A percentile compares a stretch with the other conserved stretches of the same genome.
These are phyloP conservation scores for Ceratobasidium theobromae DNA, from an alignment of 1,284 basidiomycete species.

Conservation along the genomic window DNA sequence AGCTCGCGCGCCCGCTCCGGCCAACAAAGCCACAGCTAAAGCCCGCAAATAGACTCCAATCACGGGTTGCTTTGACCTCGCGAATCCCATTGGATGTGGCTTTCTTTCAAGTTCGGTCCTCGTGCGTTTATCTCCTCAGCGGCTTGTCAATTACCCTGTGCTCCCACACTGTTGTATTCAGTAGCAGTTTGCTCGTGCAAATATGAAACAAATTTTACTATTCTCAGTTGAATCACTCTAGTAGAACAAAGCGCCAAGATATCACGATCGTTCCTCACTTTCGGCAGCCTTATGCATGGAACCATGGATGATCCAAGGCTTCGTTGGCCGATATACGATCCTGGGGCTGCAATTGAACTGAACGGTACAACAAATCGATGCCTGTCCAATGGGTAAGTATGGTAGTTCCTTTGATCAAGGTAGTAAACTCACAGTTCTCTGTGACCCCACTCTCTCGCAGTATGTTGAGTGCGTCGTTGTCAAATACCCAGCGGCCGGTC, in stretches of 20 bases:
- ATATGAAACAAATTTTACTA: conserved; percentile 20
- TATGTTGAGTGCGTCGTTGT: conserved; percentile 26
- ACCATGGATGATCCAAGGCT: conserved; percentile 24
- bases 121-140: conserved; percentile 17
- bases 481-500: conserved; percentile 28
- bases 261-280: no score
- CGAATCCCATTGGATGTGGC: background rate
- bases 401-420: background rate
- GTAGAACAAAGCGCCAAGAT: background rate
- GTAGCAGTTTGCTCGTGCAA: background rate
- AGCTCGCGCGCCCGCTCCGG: background rate
- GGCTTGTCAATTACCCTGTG: conserved; percentile 5
- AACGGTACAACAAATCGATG: conserved; percentile 21
- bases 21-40: conserved; percentile 7
- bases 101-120: conserved; percentile 25
- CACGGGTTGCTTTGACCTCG: background rate
- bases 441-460: background rate
- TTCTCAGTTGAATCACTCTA: no score
- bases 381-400: background rate
- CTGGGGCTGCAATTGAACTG: conserved; percentile 16
- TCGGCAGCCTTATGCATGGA: background rate
- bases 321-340: conserved; percentile 20
- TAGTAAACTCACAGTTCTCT: conserved; percentile 15
- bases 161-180: conserved; percentile 13
- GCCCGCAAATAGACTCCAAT: conserved; percentile 23